These are phyloP conservation scores for Microcos paniculata DNA, from an alignment of 345 rosid species.

Conservation along the genomic window DNA sequence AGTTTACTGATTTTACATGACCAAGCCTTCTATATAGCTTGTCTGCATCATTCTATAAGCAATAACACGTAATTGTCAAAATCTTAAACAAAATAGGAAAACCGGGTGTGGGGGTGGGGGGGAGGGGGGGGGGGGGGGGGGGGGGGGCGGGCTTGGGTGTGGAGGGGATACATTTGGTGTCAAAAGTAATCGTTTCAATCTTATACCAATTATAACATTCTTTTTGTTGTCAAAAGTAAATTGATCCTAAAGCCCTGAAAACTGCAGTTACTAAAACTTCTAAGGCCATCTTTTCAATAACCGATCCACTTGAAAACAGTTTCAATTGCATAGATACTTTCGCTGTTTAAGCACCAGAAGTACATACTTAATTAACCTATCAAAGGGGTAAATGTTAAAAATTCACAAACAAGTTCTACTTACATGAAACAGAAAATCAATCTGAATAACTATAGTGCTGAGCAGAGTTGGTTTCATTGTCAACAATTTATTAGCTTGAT, in stretches of 20 bases:
- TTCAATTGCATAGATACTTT: neutral
- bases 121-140: no score
- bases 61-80: slow-evolving; percentile 13
- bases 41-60: slow-evolving; percentile 60
- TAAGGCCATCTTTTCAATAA: neutral
- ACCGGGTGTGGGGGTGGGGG: no score
- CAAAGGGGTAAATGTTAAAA: neutral
- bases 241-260: neutral
- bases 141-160: no score
- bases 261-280: neutral
- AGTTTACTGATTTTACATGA: slow-evolving; percentile 42
- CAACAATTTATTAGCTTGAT: neutral
- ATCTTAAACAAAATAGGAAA: no score
- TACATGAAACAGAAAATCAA: neutral
- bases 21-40: slow-evolving; percentile 59
- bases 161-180: slow-evolving; percentile 5
- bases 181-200: neutral
- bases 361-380: neutral
- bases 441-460: neutral
- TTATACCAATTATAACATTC: neutral
- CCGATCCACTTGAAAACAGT: neutral
- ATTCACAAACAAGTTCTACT: neutral
- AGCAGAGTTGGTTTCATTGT: neutral
- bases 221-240: neutral
- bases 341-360: neutral